phyloP scores from a whole-genome alignment of 768 basidiomycete species.

The Xerocomus spinulosus region DNA sequence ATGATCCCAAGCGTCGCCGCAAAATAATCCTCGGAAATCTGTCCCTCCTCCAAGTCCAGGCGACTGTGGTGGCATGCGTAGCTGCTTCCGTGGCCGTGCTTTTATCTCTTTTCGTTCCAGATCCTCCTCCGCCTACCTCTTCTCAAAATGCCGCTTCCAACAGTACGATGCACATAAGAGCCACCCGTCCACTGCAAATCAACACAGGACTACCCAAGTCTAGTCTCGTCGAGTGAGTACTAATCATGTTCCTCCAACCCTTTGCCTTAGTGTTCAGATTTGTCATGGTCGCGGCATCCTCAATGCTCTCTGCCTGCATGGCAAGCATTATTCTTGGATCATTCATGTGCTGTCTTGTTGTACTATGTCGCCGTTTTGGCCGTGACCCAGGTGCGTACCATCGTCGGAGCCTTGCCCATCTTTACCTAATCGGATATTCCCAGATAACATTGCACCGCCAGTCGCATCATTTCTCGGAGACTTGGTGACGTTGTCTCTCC shows the following conservation, averaged over 20 bases:
- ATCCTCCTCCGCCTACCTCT: slow-evolving; percentile 16
- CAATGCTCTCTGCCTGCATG: slow-evolving; percentile 77
- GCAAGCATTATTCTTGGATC: slow-evolving; percentile 80
- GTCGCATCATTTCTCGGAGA: slow-evolving; percentile 92
- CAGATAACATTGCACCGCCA: slow-evolving; percentile 95
- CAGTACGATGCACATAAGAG: slow-evolving; percentile 11
- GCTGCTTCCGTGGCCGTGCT: slow-evolving; percentile 76
- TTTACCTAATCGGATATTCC: neutral
- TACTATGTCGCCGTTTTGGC: slow-evolving; percentile 68
- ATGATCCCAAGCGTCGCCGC: slow-evolving; percentile 58
- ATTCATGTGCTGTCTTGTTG: slow-evolving; percentile 85
- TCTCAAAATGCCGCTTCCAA: slow-evolving; percentile 9
- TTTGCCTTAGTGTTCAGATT: slow-evolving; percentile 44
- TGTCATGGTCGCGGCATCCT: slow-evolving; percentile 67
- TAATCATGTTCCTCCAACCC: neutral
- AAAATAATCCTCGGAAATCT: slow-evolving; percentile 77
- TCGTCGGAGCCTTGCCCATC: neutral
- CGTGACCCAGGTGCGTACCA: slow-evolving; percentile 72
- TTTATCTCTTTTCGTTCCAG: slow-evolving; percentile 60
- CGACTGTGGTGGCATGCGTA: slow-evolving; percentile 81
- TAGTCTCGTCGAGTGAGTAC: slow-evolving; percentile 37
- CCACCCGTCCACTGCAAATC: slow-evolving; percentile 22
- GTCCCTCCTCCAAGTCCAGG: slow-evolving; percentile 88
- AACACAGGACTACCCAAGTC: slow-evolving; percentile 32
- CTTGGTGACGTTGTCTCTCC: slow-evolving; percentile 79